Conservation (phyloP, 2,329 filamentous ascomycete species). For the Apiospora kogelbergensis region DNA sequence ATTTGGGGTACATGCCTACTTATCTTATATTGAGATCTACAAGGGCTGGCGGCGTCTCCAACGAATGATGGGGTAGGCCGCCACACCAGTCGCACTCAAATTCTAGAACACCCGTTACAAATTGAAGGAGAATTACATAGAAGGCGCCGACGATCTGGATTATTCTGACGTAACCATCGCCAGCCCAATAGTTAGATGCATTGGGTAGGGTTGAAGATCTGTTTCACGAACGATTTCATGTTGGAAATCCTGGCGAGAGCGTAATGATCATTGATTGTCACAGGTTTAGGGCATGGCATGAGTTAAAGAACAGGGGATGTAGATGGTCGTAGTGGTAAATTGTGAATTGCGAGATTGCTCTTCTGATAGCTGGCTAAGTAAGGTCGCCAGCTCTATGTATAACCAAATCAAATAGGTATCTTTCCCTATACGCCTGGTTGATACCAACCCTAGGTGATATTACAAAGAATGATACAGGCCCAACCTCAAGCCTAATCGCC, state of each 20-base stretch:
- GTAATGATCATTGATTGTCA: neutral
- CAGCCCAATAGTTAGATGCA: neutral
- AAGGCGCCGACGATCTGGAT: neutral
- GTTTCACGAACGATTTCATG: neutral
- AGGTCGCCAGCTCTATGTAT: neutral
- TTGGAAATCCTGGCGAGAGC: neutral
- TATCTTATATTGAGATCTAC: neutral
- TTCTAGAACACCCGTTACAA: neutral
- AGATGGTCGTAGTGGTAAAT: neutral
- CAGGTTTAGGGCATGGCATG: too few relatives aligned
- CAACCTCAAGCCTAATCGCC: neutral
- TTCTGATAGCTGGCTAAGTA: neutral
- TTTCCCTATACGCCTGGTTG: neutral
- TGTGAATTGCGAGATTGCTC: neutral
- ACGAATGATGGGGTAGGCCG: neutral
- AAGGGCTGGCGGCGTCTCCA: neutral
- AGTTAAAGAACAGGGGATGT: too few relatives aligned
- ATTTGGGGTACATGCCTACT: neutral
- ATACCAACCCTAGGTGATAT: neutral
- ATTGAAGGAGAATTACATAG: neutral
- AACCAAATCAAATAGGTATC: slow-evolving; percentile 5
- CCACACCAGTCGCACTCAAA: neutral
- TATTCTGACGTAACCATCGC: neutral
- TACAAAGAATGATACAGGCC: neutral
- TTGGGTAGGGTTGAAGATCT: neutral